Evolutionary conservation across 768 basidiomycete genomes (phyloP), one percentile per base, ranked within the genome.

Genomic region (Phallus indusiatus): DNA sequence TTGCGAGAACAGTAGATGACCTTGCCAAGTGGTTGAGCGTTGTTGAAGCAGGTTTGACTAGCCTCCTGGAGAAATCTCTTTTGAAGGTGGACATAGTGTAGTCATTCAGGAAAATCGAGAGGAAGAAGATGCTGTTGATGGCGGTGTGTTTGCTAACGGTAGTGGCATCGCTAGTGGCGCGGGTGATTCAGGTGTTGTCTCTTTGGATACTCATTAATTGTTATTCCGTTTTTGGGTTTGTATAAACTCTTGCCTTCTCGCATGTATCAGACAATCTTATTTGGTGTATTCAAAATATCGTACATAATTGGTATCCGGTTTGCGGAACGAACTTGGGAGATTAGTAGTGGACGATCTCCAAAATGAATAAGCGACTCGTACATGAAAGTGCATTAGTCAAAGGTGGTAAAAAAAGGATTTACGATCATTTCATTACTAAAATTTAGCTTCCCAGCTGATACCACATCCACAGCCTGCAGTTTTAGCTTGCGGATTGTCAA

Each of bases 381-480:
- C 28, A 28, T 28, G 28, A 28, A 28, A 28, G 28, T 28, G 28
- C 7, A 7, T n/a, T 28, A 28, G 7, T 28, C 4, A 3, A 28
- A 28, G 2, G 28, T 28, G 7, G 7, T 7, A 28, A 3, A 28
- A 28, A 48, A 48, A 21, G 47, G 47, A 9, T 3, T 3, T 3
- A 48, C 21, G 21, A 6, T 9, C 6, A n/a, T 21, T n/a, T 21
- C 6, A n/a, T 14, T 12, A n/a, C 64, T 59, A 75, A n/a, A 68
- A 62, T 67, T 90, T 90, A 59, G 91, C 75, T 68, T 94, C 93
- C 94, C 92, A 96, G 68, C 92, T 94, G 21, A 97, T 85, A 16
- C 95, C 95, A 66, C 95, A 99, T 1, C 95, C 94, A 62, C 95
- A 98, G 0, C 90, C 90, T 49, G 80, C 82, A 1, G 91, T 91